Base-by-base conservation (phyloP, 257 asterid genomes). In the Ocimum tenuiflorum region DNA sequence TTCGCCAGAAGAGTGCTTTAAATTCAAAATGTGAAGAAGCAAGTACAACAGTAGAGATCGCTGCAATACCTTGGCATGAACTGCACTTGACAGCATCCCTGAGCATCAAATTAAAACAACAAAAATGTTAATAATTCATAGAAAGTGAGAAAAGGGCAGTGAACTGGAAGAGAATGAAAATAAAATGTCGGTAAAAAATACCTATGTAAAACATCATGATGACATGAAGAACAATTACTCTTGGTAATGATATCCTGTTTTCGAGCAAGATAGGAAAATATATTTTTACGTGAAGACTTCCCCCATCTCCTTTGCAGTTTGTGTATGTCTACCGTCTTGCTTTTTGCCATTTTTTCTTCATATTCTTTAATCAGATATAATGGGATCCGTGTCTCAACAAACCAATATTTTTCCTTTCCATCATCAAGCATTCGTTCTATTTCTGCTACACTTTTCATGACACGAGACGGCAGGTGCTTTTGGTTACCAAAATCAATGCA, bases 381-480 rank as follows among this genome's bases (percentile, higher is more conserved):
- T 39, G 97, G 97, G 62, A 91, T 72, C 20, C 81, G 87, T 31
- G 78, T 68, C 81, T 91, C 94, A 46, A 85, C 76, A 75, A 91
- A 88, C 97, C 97, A 91, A 71, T 84, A 86, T 70, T 77, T 84
- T 71, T 84, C 91, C 78, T 71, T 79, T 33, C 86, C 96, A 65
- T 80, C 91, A 50, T 64, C 73, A 18, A 39, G 76, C 39, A 15
- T 77, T 75, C 84, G 71, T 82, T 81, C 95, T 42, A 74, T 73
- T 76, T 91, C 95, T 41, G 76, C 23, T 27, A 83, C 51, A 72
- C 76, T 81, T 84, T 91, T 88, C 91, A 81, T 80, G 61, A 91
- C 81, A 39, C 95, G 95, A 7, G 97, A 86, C 31, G 97, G 86
- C 66, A 91, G 89, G 83, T 88, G 95, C 68, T 91, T 91, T 81